These are phyloP conservation scores for Canna indica DNA, from an alignment of 176 grass and related monocot genomes.

Conservation along the genomic window DNA sequence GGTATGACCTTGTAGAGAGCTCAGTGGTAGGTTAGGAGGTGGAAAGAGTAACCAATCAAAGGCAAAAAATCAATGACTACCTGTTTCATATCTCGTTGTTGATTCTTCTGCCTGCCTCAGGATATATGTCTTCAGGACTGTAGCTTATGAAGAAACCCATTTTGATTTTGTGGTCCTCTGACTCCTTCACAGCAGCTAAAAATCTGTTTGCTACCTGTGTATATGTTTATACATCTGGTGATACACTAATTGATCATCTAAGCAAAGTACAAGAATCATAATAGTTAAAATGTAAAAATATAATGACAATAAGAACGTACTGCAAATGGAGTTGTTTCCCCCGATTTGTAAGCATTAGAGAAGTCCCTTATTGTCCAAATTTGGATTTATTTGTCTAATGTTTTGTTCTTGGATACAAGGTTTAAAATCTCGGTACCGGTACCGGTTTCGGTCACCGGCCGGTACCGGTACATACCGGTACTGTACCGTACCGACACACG, in stretches of 20 bases:
- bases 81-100: slow-evolving; percentile 46
- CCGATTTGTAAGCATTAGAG: slow-evolving; percentile 40
- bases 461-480: too few species aligned
- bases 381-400: slow-evolving; percentile 11
- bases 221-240: too few species aligned
- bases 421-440: too few species aligned
- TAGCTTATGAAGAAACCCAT: slow-evolving; percentile 78
- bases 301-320: slow-evolving; percentile 15
- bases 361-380: slow-evolving; percentile 55
- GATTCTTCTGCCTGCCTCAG: slow-evolving; percentile 57
- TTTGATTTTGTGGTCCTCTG: slow-evolving; percentile 27
- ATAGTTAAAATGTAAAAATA: too few species aligned
- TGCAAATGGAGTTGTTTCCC: slow-evolving; percentile 49
- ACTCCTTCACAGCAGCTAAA: slow-evolving; percentile 44
- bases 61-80: too few species aligned
- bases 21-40: too few species aligned
- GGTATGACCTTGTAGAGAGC: too few species aligned
- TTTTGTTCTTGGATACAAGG: slow-evolving; percentile 17
- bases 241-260: too few species aligned
- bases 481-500: too few species aligned
- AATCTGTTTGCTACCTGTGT: slow-evolving; percentile 57
- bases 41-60: too few species aligned
- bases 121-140: slow-evolving; percentile 37
- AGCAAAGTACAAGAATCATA: too few species aligned
- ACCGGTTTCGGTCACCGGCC: too few species aligned